A percentile compares a stretch with the other conserved stretches of the same genome.
These are phyloP conservation scores for Ligustrum vulgare DNA, from an alignment of 257 asterid species.

Conservation along the genomic window DNA sequence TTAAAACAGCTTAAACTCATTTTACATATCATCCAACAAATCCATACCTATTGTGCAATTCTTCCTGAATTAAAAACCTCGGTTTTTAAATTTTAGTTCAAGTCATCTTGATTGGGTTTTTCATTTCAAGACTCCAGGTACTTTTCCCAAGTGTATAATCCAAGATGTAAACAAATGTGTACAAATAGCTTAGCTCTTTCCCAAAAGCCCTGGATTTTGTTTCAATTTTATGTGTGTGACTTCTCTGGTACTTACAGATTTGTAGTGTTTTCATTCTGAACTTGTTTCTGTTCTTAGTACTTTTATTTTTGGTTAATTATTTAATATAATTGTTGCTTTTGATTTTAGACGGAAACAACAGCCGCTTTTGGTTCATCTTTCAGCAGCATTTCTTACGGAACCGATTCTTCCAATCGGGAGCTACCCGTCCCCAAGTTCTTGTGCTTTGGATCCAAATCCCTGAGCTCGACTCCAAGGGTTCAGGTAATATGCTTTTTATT, in stretches of 20 bases:
- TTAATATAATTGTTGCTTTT: neutral
- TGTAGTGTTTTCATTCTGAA: neutral
- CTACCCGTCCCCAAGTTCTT: constrained; percentile 31
- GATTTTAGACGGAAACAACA: constrained; percentile 59
- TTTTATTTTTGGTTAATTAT: neutral
- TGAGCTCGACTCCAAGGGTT: constrained; percentile 29
- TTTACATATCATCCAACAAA: no score
- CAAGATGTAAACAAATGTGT: no score
- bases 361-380: constrained; percentile 55
- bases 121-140: neutral
- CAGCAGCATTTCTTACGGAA: constrained; percentile 31
- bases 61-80: neutral
- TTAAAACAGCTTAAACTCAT: no score
- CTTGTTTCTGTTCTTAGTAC: neutral
- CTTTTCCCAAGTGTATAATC: no score
- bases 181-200: no score
- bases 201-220: no score
- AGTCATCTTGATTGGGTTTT: neutral
- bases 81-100: no score
- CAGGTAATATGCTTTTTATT: constrained; percentile 47
- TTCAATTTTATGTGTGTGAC: no score
- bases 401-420: constrained; percentile 26
- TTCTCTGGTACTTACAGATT: neutral
- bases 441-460: constrained; percentile 39
- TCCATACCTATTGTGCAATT: neutral